Conservation (phyloP, 805 yeast genomes). For the Metschnikowia similis region DNA sequence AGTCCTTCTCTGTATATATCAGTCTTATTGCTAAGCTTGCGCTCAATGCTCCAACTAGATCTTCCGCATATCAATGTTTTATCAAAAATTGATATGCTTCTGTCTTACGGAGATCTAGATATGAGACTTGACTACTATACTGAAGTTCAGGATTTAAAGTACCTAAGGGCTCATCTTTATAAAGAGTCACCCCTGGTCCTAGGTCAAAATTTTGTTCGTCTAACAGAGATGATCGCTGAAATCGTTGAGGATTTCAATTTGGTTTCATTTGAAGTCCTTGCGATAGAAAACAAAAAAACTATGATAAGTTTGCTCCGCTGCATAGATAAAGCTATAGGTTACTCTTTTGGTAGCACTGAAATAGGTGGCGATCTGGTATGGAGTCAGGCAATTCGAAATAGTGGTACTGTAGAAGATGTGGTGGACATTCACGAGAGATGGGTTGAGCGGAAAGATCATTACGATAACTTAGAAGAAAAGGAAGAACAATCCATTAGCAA, state of each 20-base stretch:
- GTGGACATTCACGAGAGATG: conserved; percentile 91
- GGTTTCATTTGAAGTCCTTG: conserved; percentile 82
- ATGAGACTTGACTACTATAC: conserved; percentile 83
- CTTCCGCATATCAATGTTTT: conserved; percentile 91
- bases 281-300: conserved; percentile 86
- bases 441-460: conserved; percentile 78
- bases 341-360: conserved; percentile 87
- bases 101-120: conserved; percentile 75
- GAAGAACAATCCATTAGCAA: conserved; percentile 16
- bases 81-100: conserved; percentile 81
- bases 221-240: conserved; percentile 77
- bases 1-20: conserved; percentile 89
- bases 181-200: conserved; percentile 66
- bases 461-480: conserved; percentile 52
- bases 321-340: conserved; percentile 91
- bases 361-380: conserved; percentile 96
- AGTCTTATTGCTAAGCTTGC: conserved; percentile 67
- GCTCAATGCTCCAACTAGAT: conserved; percentile 91
- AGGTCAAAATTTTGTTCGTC: conserved; percentile 56
- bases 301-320: conserved; percentile 79
- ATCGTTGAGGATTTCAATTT: conserved; percentile 82
- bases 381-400: conserved; percentile 92
- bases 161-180: conserved; percentile 62
- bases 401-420: conserved; percentile 48
- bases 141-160: conserved; percentile 80